Conservation (phyloP, 2,329 filamentous ascomycete species). For the Fusarium sp. region DNA sequence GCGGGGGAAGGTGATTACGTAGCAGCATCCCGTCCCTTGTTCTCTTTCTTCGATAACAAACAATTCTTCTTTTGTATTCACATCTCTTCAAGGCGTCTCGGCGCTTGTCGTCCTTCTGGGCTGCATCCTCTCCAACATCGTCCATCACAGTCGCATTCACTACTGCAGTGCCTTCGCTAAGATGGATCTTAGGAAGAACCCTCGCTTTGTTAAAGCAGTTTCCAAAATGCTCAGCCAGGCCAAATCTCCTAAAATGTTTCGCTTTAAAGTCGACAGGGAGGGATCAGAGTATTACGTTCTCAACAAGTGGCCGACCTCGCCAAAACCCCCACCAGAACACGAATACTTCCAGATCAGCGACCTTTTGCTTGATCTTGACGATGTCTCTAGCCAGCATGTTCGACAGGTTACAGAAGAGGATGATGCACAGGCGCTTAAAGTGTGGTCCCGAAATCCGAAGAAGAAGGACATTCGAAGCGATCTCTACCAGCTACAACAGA, state of each 20-base stretch:
- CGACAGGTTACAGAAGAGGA: conserved; percentile 55
- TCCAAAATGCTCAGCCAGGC: neutral
- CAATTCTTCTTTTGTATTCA: neutral
- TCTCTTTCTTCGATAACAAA: neutral
- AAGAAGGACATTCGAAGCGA: conserved; percentile 42
- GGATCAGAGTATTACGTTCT: conserved; percentile 47
- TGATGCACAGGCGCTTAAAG: conserved; percentile 48
- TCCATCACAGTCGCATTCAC: neutral
- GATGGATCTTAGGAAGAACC: conserved; percentile 17
- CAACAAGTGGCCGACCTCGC: conserved; percentile 27
- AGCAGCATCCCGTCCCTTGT: neutral
- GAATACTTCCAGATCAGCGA: conserved; percentile 57
- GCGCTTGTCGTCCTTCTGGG: neutral
- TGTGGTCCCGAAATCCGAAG: conserved; percentile 47
- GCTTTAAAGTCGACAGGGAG: conserved; percentile 22
- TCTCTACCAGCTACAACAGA: conserved; percentile 48
- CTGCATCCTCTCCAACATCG: neutral
- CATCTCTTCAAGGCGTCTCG: neutral
- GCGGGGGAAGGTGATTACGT: conserved; percentile 36
- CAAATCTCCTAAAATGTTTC: conserved; percentile 42
- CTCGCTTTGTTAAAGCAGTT: conserved; percentile 19
- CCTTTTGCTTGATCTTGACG: conserved; percentile 65
- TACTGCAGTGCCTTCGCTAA: conserved; percentile 10
- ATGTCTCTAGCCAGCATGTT: conserved; percentile 57
- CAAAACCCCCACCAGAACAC: conserved; percentile 25